These are phyloP conservation scores for Ogataea nitratoaversa DNA, from an alignment of 805 yeast genomes.

Conservation along the genomic window DNA sequence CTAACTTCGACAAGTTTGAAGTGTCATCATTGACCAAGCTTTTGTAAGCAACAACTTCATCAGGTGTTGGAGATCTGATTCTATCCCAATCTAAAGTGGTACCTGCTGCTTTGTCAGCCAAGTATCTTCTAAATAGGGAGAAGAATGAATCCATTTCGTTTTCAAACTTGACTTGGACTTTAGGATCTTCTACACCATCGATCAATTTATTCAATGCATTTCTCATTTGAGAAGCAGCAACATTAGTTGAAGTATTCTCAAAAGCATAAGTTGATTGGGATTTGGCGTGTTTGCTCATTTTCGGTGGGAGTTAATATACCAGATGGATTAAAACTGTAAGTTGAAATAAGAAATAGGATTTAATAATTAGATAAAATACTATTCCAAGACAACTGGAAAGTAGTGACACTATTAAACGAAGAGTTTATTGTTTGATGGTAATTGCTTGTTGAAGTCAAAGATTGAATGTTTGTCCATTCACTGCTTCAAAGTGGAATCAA, in stretches of 20 bases:
- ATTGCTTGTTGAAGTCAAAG: no score
- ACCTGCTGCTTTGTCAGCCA: constrained; percentile 84
- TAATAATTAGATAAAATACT: no score
- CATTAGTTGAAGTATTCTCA: constrained; percentile 90
- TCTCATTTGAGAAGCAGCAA: constrained; percentile 97
- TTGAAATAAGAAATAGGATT: neutral
- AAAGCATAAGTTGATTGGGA: constrained; percentile 82
- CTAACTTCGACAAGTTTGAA: constrained; percentile 70
- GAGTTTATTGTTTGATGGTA: no score
- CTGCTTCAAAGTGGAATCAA: no score
- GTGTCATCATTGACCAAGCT: constrained; percentile 39
- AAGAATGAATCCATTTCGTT: constrained; percentile 93
- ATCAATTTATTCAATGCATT: constrained; percentile 87
- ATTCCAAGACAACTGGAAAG: no score
- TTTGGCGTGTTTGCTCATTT: constrained; percentile 52
- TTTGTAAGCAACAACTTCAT: constrained; percentile 82
- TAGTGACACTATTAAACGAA: no score
- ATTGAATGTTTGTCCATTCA: no score
- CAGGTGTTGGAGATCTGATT: constrained; percentile 84
- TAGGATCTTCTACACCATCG: constrained; percentile 64
- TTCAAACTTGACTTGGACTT: constrained; percentile 60
- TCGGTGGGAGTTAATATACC: constrained; percentile 22
- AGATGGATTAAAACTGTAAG: neutral
- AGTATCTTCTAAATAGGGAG: constrained; percentile 86
- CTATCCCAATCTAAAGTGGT: constrained; percentile 89